Evolutionary conservation across 768 basidiomycete genomes (phyloP), one percentile per base, ranked within the genome.

Genomic region (Stropharia rugosoannulata): DNA sequence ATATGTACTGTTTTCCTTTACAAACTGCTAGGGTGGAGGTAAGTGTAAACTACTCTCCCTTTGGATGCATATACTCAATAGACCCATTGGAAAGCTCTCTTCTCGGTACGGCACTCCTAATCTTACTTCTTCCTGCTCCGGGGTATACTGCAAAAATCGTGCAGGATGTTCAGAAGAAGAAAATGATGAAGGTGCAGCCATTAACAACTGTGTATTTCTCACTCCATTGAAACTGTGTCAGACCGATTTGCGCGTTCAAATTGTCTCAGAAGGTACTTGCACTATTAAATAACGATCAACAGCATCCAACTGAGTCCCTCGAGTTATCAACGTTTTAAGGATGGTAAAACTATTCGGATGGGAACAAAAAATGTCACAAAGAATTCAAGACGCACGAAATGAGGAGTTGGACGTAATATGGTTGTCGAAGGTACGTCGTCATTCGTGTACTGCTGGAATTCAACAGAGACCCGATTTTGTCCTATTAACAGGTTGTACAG

Each of bases 301-400:
- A 22, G 22, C 1, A 22, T 22, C 22, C 22, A 22, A 22, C 22
- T 4, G 22, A 22, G 4, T 22, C 22, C 22, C 22, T 22, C 4
- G 1, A 83, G 83, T 73, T 4, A 71, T 84, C 63, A 76, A 74
- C 55, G 76, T 81, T n/a, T 62, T 85, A 10, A 79, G 85, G 13
- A 86, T 87, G 81, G 73, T 87, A 64, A 58, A 58, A 16, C 19
- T 58, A 42, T 58, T 90, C 62, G 88, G 76, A 7, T 79, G 88
- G 77, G 77, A 84, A 75, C 76, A 79, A 51, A 75, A 80, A 42
- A 78, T 86, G 62, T 70, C 77, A 35, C 66, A 75, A 5, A 75
- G 74, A 46, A 70, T 91, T 39, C 68, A 73, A 15, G 76, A 6
- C 9, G 29, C 29, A 6, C 22, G 22, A 22, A 22, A 22, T 22